phyloP scores from a whole-genome alignment of 2,329 filamentous ascomycete species.

The Xylariaceae sp. region DNA sequence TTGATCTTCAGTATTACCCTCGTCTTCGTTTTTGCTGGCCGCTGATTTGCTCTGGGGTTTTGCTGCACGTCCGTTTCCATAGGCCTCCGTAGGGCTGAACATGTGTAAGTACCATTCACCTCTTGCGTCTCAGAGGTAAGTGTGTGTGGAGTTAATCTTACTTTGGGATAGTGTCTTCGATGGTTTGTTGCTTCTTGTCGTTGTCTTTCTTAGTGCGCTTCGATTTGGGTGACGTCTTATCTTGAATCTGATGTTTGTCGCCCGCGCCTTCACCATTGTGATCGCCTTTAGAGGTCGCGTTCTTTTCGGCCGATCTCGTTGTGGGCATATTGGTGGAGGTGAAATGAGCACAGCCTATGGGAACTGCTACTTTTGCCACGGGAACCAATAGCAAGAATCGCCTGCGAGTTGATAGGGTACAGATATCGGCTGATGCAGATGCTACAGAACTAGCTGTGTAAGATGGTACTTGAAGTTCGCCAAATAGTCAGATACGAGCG shows the following conservation, averaged over 20 bases:
- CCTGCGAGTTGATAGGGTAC: too few species aligned
- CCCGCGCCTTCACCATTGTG: constrained; percentile 20
- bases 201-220: constrained; percentile 47
- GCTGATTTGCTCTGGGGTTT: constrained; percentile 22
- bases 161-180: constrained; percentile 56
- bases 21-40: constrained; percentile 2
- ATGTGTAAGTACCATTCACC: constrained; percentile 18
- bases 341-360: too few species aligned
- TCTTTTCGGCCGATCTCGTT: constrained; percentile 33
- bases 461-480: too few species aligned
- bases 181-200: constrained; percentile 54
- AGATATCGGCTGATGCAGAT: too few species aligned
- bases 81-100: constrained; percentile 33
- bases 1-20: constrained; percentile 45
- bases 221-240: constrained; percentile 42
- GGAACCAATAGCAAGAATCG: too few species aligned
- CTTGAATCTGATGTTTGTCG: constrained; percentile 44
- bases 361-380: too few species aligned
- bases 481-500: too few species aligned
- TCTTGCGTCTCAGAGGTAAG: neutral
- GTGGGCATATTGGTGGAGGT: too few species aligned
- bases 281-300: constrained; percentile 6
- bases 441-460: too few species aligned
- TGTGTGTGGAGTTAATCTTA: constrained; percentile 11
- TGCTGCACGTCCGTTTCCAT: constrained; percentile 27